These are phyloP conservation scores for Umbilicaria muhlenbergii DNA, from an alignment of 495 filamentous ascomycete species.

Conservation along the genomic window DNA sequence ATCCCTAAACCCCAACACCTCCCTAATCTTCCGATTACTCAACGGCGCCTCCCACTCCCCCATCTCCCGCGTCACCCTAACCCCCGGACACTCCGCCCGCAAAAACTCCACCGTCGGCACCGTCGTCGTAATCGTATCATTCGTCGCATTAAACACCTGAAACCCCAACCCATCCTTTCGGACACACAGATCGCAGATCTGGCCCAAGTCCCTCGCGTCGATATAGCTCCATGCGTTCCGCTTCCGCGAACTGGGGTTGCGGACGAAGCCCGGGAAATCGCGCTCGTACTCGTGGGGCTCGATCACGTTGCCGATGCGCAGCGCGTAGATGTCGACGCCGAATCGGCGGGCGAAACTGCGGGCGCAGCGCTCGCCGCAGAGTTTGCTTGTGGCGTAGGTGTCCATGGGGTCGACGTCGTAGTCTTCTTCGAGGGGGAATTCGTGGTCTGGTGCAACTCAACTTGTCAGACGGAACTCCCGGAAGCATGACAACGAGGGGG, in stretches of 20 bases:
- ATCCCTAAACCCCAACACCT: constrained; percentile 41
- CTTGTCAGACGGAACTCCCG: too few relatives aligned
- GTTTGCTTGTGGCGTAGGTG: constrained; percentile 42
- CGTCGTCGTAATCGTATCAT: constrained; percentile 37
- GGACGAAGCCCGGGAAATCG: constrained; percentile 32
- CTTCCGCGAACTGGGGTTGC: constrained; percentile 31
- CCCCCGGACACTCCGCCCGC: constrained; percentile 27
- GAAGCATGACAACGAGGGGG: too few relatives aligned
- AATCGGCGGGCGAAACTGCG: constrained; percentile 38
- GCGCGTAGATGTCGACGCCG: constrained; percentile 39
- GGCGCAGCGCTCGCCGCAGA: constrained; percentile 40
- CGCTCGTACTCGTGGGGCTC: constrained; percentile 41
- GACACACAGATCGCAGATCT: constrained; percentile 37
- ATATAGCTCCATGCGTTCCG: constrained; percentile 45
- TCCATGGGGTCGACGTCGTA: constrained; percentile 38
- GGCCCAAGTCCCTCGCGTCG: constrained; percentile 41
- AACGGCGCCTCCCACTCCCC: constrained; percentile 39
- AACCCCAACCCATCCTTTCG: constrained; percentile 36
- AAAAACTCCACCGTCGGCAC: constrained; percentile 32
- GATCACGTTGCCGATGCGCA: constrained; percentile 42
- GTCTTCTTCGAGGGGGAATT: constrained; percentile 41
- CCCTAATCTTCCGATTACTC: constrained; percentile 40
- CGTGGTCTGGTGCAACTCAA: constrained; percentile 16
- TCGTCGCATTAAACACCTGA: constrained; percentile 46
- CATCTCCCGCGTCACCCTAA: constrained; percentile 34